Conservation (phyloP, 148 eudicot species). For the Chenopodium suecicum region DNA sequence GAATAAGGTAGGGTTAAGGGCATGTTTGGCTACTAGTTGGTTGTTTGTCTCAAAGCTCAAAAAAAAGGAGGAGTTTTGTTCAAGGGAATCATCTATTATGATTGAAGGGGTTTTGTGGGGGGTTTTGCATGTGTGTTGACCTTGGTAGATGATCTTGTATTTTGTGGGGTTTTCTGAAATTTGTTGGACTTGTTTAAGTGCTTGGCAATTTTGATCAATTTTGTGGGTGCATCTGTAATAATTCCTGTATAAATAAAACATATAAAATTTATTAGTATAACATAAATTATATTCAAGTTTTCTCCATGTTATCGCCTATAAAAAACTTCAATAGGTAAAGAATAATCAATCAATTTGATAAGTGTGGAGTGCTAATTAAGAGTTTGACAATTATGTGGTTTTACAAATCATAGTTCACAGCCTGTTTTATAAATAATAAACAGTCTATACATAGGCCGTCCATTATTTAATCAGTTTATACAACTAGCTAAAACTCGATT, state of each 20-base stretch:
- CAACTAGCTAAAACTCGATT: not conserved
- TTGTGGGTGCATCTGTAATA: conserved; percentile 76
- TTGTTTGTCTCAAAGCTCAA: conserved; percentile 4
- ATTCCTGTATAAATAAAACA: conserved; percentile 37
- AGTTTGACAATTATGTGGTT: no score
- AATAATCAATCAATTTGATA: no score
- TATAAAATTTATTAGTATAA: no score
- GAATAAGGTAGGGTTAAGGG: conserved; percentile 5
- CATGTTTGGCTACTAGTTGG: not conserved
- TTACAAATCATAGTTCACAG: no score
- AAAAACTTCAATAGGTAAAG: not conserved
- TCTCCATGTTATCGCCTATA: not conserved
- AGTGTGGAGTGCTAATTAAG: no score
- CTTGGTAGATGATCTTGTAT: conserved; percentile 25
- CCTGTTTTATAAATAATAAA: not conserved
- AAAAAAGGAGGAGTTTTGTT: not conserved
- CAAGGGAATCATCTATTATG: not conserved
- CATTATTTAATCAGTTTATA: not conserved
- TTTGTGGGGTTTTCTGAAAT: conserved; percentile 30
- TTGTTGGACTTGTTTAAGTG: conserved; percentile 33
- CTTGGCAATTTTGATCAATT: conserved; percentile 47
- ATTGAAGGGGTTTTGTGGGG: not conserved
- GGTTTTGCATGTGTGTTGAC: conserved; percentile 22
- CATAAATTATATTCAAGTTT: no score
- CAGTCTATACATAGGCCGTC: not conserved